Conservation (phyloP, 495 filamentous ascomycete species). For the Hyaloscypha finlandica region DNA sequence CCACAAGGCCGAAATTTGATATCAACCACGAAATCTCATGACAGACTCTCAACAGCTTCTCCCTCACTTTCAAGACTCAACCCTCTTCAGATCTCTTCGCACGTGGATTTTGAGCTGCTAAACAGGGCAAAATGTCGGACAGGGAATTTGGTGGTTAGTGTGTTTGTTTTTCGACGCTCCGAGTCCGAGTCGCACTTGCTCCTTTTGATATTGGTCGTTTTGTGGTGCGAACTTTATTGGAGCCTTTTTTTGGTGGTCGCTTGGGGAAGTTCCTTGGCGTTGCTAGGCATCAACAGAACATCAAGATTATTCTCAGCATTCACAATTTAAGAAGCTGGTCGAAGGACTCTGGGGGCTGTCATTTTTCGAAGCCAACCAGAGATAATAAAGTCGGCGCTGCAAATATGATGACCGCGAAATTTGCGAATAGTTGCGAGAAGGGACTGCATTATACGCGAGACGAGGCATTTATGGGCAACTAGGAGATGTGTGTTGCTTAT, state of each 20-base stretch:
- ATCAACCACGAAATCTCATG: not conserved
- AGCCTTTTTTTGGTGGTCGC: not conserved
- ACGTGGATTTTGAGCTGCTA: not conserved
- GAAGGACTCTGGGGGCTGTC: not conserved
- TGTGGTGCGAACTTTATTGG: not conserved
- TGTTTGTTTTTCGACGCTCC: slow-evolving; percentile 2
- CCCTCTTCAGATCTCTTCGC: not conserved
- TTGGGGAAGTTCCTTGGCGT: not conserved
- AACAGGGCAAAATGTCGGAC: slow-evolving; percentile 31
- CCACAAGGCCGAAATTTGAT: slow-evolving; percentile 14
- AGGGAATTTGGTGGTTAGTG: slow-evolving; percentile 41
- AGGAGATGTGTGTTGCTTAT: no score
- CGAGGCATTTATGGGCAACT: no score
- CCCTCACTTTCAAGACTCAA: not conserved
- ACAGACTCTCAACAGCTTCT: not conserved
- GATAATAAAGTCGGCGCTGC: no score
- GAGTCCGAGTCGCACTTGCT: not conserved
- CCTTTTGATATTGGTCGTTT: not conserved
- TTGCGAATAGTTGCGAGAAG: no score
- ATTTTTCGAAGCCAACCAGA: no score
- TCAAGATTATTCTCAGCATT: not conserved
- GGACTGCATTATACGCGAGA: no score
- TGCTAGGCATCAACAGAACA: not conserved
- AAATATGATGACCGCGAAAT: no score
- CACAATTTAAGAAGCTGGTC: not conserved